Evolutionary conservation across 176 grass and related monocot genomes (phyloP).

Genomic region (Lolium multiflorum): DNA sequence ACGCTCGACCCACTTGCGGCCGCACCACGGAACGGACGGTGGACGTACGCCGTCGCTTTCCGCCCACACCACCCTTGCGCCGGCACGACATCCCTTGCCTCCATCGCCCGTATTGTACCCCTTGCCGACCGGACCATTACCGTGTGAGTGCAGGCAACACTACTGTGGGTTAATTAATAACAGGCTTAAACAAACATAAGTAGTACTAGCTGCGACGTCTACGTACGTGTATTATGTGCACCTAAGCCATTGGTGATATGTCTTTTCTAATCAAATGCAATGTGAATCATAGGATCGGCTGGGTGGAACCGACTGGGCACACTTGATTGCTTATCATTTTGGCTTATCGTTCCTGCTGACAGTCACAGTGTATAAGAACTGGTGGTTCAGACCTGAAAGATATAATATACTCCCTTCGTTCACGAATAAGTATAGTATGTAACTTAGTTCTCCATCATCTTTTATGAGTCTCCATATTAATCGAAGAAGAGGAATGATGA

Average conservation of each 20-base stretch:
- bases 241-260: not conserved
- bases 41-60: constrained; percentile 41
- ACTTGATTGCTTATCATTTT: not conserved
- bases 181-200: not conserved
- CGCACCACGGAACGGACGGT: not conserved
- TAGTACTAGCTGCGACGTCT: not conserved
- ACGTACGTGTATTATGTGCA: not conserved
- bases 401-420: no score
- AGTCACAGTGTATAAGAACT: no score
- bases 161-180: not conserved
- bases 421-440: no score
- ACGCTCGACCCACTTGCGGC: not conserved
- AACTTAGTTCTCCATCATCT: no score
- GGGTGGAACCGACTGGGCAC: not conserved
- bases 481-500: no score
- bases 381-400: no score
- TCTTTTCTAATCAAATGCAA: not conserved
- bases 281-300: not conserved
- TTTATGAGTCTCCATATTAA: no score
- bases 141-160: constrained; percentile 22
- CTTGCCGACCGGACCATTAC: constrained; percentile 35
- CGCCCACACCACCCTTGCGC: constrained; percentile 17
- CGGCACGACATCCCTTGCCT: constrained; percentile 43
- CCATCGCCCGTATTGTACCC: not conserved
- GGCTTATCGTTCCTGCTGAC: not conserved